Evolutionary conservation across 495 filamentous ascomycete species (phyloP), one percentile per base, ranked within the genome.

Genomic region (Pseudomonodictys pantanalensis): DNA sequence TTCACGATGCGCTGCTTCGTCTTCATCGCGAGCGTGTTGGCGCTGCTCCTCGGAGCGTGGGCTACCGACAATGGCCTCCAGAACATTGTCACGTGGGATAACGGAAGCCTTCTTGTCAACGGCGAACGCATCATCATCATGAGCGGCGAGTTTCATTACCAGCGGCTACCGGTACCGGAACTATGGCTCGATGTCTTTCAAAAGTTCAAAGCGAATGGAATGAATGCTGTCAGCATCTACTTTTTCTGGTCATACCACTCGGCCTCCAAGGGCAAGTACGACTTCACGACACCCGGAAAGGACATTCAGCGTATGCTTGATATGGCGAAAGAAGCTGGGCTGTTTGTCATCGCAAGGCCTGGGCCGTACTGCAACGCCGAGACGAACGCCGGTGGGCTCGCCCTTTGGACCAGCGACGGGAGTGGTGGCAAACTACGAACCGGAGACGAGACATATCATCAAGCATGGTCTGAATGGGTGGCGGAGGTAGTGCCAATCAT

Each of bases 301-400:
- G 74, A 84, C 47, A 68, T 84, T 41, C 77, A 78, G 23, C 68
- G 70, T 11, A 58, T 85, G 33, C 76, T 86, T n/a, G 79, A 80
- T 48, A 73, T 81, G 30, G 80, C 81, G 12, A 82, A 80, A 60
- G 64, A 83, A 41, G 68, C 79, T 2, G 82, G 82, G 23, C 62
- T 85, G 42, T 85, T 79, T 58, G 75, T 84, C 12, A 79, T 85
- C 22, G 76, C 77, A 24, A 73, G 82, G 20, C 77, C 83, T 12
- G 82, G 82, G 0, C 83, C 82, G 2, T 86, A 85, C 58, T 71
- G 74, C 58, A 86, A 85, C 57, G 83, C 74, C 5, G 71, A 72
- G 32, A 64, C 67, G 10, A 69, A 66, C 41, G 79, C 67, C 11
- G 80, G 79, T 2, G 80, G 80, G 0, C 73, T 78, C 25, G 77